A percentile compares a stretch with the other conserved stretches of the same genome.
Conservation (phyloP, 2,329 filamentous ascomycete species). For the Epichloe gansuensis region DNA sequence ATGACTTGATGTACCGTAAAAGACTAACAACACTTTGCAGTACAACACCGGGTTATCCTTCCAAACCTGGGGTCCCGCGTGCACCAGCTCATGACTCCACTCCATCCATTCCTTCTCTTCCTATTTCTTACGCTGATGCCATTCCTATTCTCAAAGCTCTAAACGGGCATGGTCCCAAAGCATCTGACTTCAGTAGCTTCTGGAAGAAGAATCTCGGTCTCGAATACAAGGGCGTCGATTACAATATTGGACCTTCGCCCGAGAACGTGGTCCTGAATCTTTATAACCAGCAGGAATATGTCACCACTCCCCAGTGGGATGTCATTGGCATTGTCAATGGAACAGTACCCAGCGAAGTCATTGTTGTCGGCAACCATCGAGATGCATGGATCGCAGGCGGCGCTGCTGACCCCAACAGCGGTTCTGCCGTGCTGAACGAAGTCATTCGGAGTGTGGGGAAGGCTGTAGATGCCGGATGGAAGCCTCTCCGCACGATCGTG, state of each 20-base stretch:
- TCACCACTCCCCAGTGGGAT: slow-evolving; percentile 76
- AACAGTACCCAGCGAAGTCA: slow-evolving; percentile 68
- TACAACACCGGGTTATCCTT: slow-evolving; percentile 88
- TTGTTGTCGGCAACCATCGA: slow-evolving; percentile 84
- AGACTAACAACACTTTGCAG: slow-evolving; percentile 13
- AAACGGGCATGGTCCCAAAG: slow-evolving; percentile 75
- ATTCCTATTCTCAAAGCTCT: slow-evolving; percentile 79
- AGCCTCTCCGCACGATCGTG: slow-evolving; percentile 72
- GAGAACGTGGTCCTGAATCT: slow-evolving; percentile 59
- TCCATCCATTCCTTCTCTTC: slow-evolving; percentile 79
- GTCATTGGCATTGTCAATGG: slow-evolving; percentile 90
- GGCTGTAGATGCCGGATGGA: slow-evolving; percentile 48
- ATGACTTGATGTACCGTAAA: neutral
- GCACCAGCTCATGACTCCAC: slow-evolving; percentile 57
- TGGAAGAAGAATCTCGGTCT: slow-evolving; percentile 65
- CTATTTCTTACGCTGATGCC: slow-evolving; percentile 79
- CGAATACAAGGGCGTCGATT: slow-evolving; percentile 67
- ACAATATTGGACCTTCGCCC: slow-evolving; percentile 76
- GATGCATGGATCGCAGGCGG: slow-evolving; percentile 87
- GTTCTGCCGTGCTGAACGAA: slow-evolving; percentile 68
- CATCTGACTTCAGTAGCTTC: slow-evolving; percentile 56
- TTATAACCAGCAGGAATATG: slow-evolving; percentile 70
- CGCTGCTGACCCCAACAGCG: slow-evolving; percentile 71
- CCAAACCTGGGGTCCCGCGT: slow-evolving; percentile 76
- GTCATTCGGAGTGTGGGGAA: slow-evolving; percentile 63